phyloP scores from a whole-genome alignment of 2,329 filamentous ascomycete species.

The Ilyonectria robusta region DNA sequence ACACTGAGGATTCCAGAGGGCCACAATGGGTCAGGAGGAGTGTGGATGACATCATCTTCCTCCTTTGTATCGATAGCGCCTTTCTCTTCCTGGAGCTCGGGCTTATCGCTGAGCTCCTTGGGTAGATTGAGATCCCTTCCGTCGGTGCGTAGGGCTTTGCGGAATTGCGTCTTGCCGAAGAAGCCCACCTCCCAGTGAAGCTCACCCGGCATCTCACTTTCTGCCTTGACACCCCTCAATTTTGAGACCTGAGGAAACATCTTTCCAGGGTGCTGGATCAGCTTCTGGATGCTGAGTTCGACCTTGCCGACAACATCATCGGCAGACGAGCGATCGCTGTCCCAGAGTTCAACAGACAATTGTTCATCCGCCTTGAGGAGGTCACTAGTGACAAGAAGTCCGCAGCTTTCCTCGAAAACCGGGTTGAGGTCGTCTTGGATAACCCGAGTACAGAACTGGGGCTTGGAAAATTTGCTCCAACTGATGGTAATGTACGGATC shows the following conservation, averaged over 20 bases:
- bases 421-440: slow-evolving; percentile 96
- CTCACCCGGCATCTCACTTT: slow-evolving; percentile 91
- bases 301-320: slow-evolving; percentile 97
- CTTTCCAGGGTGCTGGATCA: slow-evolving; percentile 91
- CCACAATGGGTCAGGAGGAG: slow-evolving; percentile 96
- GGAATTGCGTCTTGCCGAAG: slow-evolving; percentile 91
- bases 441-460: slow-evolving; percentile 96
- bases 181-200: slow-evolving; percentile 97
- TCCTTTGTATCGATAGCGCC: slow-evolving; percentile 78
- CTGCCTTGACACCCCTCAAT: slow-evolving; percentile 85
- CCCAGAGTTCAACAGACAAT: slow-evolving; percentile 94
- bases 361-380: slow-evolving; percentile 95
- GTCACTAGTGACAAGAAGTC: slow-evolving; percentile 88
- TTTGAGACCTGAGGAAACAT: slow-evolving; percentile 93
- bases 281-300: slow-evolving; percentile 92
- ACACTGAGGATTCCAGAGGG: slow-evolving; percentile 90
- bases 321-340: slow-evolving; percentile 91
- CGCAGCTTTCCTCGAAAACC: slow-evolving; percentile 89
- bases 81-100: slow-evolving; percentile 87
- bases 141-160: slow-evolving; percentile 86
- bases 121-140: slow-evolving; percentile 87
- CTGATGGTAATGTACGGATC: slow-evolving; percentile 96
- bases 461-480: slow-evolving; percentile 97
- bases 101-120: slow-evolving; percentile 78
- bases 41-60: slow-evolving; percentile 89